Percentiles rank a stretch among this genome's conserved stretches.
These are phyloP conservation scores for Ophiostoma triangulosporum DNA, from an alignment of 2,329 filamentous ascomycete genomes.

Conservation along the genomic window DNA sequence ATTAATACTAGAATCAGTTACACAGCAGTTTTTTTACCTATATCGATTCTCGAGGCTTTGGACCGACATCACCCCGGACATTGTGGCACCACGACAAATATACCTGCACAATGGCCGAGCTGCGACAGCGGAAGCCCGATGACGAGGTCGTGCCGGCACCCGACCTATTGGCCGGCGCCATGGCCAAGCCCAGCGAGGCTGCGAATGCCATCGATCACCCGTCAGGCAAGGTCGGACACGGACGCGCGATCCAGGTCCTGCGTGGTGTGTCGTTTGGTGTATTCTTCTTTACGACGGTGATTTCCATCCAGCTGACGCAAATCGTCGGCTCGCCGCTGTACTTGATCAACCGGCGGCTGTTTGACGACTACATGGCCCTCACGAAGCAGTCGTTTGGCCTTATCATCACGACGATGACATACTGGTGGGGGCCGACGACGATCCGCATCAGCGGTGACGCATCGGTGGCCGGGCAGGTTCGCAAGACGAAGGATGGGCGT, in stretches of 20 bases:
- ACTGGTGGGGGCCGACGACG: constrained; percentile 76
- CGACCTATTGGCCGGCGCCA: constrained; percentile 15
- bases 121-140: constrained; percentile 22
- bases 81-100: too few species aligned
- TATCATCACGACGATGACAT: constrained; percentile 63
- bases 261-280: constrained; percentile 36
- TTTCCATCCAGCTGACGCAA: constrained; percentile 56
- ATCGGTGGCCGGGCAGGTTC: constrained; percentile 63
- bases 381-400: constrained; percentile 78
- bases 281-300: constrained; percentile 30
- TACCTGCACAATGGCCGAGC: constrained; percentile 17
- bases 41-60: too few species aligned
- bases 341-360: constrained; percentile 60
- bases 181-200: constrained; percentile 10
- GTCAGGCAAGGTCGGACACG: constrained; percentile 41
- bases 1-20: not conserved
- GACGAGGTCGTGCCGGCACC: constrained; percentile 18
- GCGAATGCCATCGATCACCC: constrained; percentile 27
- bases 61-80: not conserved
- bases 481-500: constrained; percentile 54
- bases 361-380: constrained; percentile 75
- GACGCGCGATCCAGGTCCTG: constrained; percentile 33
- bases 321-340: constrained; percentile 66
- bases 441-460: constrained; percentile 74
- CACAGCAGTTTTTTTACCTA: too few species aligned